Evolutionary conservation across 495 filamentous ascomycete species (phyloP), one percentile per base, ranked within the genome.

Genomic region (Aspergillus taichungensis): DNA sequence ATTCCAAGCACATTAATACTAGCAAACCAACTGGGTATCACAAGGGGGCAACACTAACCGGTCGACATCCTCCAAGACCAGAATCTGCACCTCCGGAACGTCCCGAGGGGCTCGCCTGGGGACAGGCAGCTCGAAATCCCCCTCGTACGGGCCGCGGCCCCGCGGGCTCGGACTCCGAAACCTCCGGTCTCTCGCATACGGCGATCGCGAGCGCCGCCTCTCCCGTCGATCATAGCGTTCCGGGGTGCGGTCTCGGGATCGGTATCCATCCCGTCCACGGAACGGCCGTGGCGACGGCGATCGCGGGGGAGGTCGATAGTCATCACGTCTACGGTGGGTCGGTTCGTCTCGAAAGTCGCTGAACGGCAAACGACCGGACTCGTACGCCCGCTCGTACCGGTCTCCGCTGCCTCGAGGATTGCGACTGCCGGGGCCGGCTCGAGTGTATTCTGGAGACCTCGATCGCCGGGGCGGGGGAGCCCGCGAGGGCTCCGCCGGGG

Each of bases 81-180:
- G 71, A 24, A 96, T 75, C 54, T 95, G 91, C 24, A 97, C 85
- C 54, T 97, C 92, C 4, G 92, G 92, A 13, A 97, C 80, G 47
- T 95, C 81, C 42, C 75, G 67, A 2, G 85, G 79, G 40, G 77
- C 75, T 47, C 91, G 78, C 47, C 82, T 73, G 18, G 89, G 86
- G 13, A 95, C 74, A 11, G 82, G 82, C 3, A 86, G 66, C 34
- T 79, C 75, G 14, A 72, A 69, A 51, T 84, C 83, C 13, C 72
- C 71, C 31, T 80, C 77, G 37, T 71, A 68, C 0, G 64, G 52
- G 6, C 74, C 57, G 18, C 73, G 68, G 13, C 64, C 66, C 43
- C 78, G 69, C 2, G 84, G 85, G 50, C 79, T 88, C 2, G 78
- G 78, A 45, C 78, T 87, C 43, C 85, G 73, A 56, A 86, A 88